Evolutionary conservation across 768 basidiomycete genomes (phyloP).

Genomic region (Rhodotorula paludigena): DNA sequence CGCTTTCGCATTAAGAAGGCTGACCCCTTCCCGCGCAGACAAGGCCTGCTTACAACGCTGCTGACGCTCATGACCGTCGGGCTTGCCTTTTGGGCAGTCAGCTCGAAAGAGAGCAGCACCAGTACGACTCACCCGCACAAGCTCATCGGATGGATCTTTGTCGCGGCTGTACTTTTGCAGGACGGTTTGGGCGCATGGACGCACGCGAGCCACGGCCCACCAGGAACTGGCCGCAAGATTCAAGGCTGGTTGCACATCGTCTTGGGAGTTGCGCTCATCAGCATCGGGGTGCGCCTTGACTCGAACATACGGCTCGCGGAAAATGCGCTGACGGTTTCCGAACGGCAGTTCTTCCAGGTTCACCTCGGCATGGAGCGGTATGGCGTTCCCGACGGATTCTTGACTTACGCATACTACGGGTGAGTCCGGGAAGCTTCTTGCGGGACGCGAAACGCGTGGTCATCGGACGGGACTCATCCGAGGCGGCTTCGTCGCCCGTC

Average conservation of each 20-base stretch:
- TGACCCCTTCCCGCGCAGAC: background rate
- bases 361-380: slow-evolving; percentile 18
- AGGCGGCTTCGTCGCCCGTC: too few species aligned
- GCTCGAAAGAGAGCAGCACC: background rate
- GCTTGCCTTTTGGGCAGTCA: slow-evolving; percentile 10
- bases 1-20: background rate
- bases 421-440: too few species aligned
- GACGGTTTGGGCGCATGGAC: slow-evolving; percentile 11
- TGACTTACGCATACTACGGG: slow-evolving; percentile 2
- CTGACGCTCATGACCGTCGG: slow-evolving; percentile 4
- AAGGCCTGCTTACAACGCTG: slow-evolving; percentile 1
- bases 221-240: background rate
- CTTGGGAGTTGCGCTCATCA: slow-evolving; percentile 13
- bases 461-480: too few species aligned
- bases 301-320: too few species aligned
- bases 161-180: background rate
- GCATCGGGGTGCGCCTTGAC: slow-evolving; percentile 5
- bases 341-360: slow-evolving; percentile 17
- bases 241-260: slow-evolving; percentile 17
- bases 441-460: too few species aligned
- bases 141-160: slow-evolving; percentile 15
- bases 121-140: slow-evolving; percentile 11
- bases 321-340: background rate
- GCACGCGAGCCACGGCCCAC: too few species aligned
- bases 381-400: background rate